Conservation (phyloP, 257 asterid genomes). For the Plectranthus barbatus region DNA sequence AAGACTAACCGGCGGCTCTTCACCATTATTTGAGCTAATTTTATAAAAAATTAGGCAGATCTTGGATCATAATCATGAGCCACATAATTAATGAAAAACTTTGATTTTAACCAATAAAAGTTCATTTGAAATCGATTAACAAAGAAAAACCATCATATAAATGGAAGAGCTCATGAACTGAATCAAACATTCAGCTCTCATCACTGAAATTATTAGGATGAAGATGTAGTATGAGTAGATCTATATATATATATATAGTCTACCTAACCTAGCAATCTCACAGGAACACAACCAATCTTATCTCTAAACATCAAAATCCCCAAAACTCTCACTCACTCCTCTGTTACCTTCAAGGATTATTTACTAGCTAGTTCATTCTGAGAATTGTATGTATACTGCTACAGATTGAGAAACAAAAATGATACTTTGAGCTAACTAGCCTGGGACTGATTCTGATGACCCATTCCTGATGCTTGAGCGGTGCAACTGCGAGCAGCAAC, state of each 20-base stretch:
- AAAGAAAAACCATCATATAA: no score
- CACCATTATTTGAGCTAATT: no score
- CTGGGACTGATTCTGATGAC: slow-evolving; percentile 27
- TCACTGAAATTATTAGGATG: not conserved
- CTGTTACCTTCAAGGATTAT: not conserved
- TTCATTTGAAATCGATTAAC: no score
- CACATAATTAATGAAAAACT: no score
- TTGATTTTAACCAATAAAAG: no score
- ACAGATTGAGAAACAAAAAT: not conserved
- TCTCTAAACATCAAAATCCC: not conserved
- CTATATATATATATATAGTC: not conserved
- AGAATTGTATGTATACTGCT: not conserved
- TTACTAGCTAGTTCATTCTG: not conserved
- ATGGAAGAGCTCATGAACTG: no score
- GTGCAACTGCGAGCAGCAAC: slow-evolving; percentile 17
- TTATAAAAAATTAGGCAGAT: no score
- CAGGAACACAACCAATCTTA: not conserved
- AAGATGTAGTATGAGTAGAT: no score
- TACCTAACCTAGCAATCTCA: not conserved
- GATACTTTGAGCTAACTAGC: slow-evolving; percentile 6
- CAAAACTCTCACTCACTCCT: not conserved
- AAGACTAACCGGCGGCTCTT: no score
- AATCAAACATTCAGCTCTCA: not conserved
- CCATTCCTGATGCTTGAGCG: slow-evolving; percentile 30
- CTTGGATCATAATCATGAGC: no score